Percentiles rank a stretch among this genome's conserved stretches.
Evolutionary conservation across 306 rosid species (phyloP).

Genomic region (Citrullus colocynthis): DNA sequence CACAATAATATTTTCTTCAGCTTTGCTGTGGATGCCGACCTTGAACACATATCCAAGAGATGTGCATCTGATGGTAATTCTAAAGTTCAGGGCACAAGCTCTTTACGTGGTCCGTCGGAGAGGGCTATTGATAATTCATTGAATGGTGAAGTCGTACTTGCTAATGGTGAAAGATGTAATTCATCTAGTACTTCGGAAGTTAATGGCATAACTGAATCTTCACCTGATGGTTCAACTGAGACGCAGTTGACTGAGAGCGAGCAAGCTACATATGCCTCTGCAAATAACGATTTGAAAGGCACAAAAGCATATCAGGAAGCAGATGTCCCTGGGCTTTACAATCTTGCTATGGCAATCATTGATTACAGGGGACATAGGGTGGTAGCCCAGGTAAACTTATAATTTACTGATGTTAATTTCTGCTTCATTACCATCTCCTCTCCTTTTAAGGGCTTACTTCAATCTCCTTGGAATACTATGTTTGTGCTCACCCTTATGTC

Average conservation of each 20-base stretch:
- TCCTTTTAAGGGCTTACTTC: neutral
- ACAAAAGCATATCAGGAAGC: slow-evolving; percentile 99
- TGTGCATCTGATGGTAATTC: slow-evolving; percentile 29
- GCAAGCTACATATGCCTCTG: slow-evolving; percentile 98
- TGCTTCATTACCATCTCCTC: neutral
- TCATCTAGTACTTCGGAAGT: slow-evolving; percentile 28
- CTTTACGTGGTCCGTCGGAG: slow-evolving; percentile 32
- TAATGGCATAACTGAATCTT: slow-evolving; percentile 27
- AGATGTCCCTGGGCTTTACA: slow-evolving; percentile 86
- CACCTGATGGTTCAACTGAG: slow-evolving; percentile 40
- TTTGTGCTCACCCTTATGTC: neutral
- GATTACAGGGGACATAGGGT: slow-evolving; percentile 98
- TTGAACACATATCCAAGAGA: slow-evolving; percentile 76
- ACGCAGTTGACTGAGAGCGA: slow-evolving; percentile 75
- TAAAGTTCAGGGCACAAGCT: slow-evolving; percentile 20
- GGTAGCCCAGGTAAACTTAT: slow-evolving; percentile 73
- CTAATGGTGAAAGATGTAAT: slow-evolving; percentile 43
- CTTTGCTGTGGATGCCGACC: slow-evolving; percentile 96
- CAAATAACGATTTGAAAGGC: slow-evolving; percentile 98
- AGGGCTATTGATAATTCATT: slow-evolving; percentile 23
- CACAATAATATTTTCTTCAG: slow-evolving; percentile 98
- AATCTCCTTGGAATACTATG: neutral
- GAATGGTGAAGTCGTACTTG: slow-evolving; percentile 28
- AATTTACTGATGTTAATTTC: neutral
- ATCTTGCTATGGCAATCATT: slow-evolving; percentile 93